Conservation (phyloP, 495 filamentous ascomycete species). For the Neurospora sp. region DNA sequence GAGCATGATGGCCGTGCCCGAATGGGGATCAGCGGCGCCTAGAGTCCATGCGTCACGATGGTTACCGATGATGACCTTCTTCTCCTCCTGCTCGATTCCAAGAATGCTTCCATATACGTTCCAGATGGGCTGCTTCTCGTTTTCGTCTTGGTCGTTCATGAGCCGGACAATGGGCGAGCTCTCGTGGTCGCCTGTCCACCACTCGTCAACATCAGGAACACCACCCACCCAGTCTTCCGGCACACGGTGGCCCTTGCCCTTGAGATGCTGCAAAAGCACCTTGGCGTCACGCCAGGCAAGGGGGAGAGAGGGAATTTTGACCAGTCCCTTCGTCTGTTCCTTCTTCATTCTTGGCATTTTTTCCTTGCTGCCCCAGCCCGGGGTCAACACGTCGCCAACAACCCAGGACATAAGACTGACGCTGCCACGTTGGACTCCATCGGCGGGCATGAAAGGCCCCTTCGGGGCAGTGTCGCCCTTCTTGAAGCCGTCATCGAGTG, state of each 20-base stretch:
- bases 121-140: slow-evolving; percentile 73
- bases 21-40: slow-evolving; percentile 75
- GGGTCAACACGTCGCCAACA: slow-evolving; percentile 79
- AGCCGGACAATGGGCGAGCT: slow-evolving; percentile 70
- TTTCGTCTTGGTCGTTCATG: slow-evolving; percentile 81
- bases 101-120: slow-evolving; percentile 76
- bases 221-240: slow-evolving; percentile 68
- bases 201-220: slow-evolving; percentile 57
- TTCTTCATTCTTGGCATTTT: slow-evolving; percentile 53
- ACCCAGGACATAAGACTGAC: slow-evolving; percentile 78
- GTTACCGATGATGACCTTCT: slow-evolving; percentile 84
- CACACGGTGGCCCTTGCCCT: slow-evolving; percentile 63
- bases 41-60: slow-evolving; percentile 92
- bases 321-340: slow-evolving; percentile 61
- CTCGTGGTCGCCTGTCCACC: slow-evolving; percentile 68
- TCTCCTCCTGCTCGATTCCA: slow-evolving; percentile 73
- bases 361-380: slow-evolving; percentile 71
- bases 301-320: slow-evolving; percentile 79
- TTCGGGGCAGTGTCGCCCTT: slow-evolving; percentile 58
- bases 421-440: slow-evolving; percentile 72
- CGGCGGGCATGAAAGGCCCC: slow-evolving; percentile 67
- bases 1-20: slow-evolving; percentile 82
- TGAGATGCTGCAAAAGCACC: slow-evolving; percentile 61
- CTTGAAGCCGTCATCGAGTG: slow-evolving; percentile 65
- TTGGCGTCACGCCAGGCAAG: slow-evolving; percentile 84